Evolutionary conservation across 495 filamentous ascomycete species (phyloP).

Genomic region (Xylaria nigripes): DNA sequence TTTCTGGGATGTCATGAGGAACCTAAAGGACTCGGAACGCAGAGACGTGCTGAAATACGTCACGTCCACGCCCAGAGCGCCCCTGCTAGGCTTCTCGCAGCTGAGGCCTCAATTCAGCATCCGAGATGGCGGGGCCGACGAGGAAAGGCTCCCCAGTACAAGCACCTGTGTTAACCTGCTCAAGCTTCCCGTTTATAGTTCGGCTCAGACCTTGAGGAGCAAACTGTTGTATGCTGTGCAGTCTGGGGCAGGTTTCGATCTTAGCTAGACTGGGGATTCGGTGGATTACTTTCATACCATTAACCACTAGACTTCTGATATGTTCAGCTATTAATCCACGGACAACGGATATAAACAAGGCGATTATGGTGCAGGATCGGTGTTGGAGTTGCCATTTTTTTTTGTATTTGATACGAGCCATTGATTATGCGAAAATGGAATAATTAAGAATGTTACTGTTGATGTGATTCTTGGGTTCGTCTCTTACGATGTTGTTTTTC

Average conservation of each 20-base stretch:
- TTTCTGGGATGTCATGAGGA: constrained; percentile 88
- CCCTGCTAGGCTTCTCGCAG: constrained; percentile 80
- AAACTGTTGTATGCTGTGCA: constrained; percentile 88
- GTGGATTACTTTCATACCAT: neutral
- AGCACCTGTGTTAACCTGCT: constrained; percentile 96
- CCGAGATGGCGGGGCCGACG: constrained; percentile 73
- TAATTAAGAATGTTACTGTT: too few relatives aligned
- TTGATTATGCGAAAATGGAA: neutral
- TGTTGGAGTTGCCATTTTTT: too few relatives aligned
- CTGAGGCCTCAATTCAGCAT: constrained; percentile 85
- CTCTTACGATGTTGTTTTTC: too few relatives aligned
- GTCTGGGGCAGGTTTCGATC: constrained; percentile 89
- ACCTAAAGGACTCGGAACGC: constrained; percentile 63
- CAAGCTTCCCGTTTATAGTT: constrained; percentile 80
- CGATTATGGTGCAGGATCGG: neutral
- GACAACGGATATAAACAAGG: too few relatives aligned
- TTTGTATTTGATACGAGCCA: too few relatives aligned
- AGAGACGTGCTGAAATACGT: constrained; percentile 91
- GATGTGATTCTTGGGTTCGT: too few relatives aligned
- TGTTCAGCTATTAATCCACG: neutral
- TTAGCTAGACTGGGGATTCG: constrained; percentile 46
- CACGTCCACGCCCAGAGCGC: constrained; percentile 86
- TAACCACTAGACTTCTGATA: neutral
- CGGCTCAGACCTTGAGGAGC: constrained; percentile 51
- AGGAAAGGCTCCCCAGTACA: constrained; percentile 76